Evolutionary conservation across 1,284 basidiomycete genomes (phyloP).

Genomic region (Cryptococcus deneoformans): DNA sequence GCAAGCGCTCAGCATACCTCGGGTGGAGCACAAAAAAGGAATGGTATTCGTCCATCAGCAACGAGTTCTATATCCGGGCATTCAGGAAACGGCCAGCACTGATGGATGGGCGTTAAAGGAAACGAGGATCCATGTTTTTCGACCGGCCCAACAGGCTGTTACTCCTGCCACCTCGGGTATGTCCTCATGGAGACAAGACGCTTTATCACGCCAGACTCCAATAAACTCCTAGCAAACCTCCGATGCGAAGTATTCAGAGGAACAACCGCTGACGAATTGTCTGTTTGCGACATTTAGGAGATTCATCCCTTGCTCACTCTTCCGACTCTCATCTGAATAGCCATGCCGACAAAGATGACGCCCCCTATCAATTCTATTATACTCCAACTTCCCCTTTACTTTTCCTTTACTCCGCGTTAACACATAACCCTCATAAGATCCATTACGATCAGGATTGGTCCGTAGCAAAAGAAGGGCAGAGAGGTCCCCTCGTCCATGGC

Average conservation of each 20-base stretch:
- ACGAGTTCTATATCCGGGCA: slow-evolving; percentile 36
- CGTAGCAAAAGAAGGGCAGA: slow-evolving; percentile 64
- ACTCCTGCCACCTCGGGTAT: slow-evolving; percentile 36
- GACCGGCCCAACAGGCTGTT: slow-evolving; percentile 44
- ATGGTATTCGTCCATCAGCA: slow-evolving; percentile 76
- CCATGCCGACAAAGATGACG: background rate
- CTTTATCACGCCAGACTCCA: background rate
- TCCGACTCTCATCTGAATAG: background rate
- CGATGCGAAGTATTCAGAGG: no score
- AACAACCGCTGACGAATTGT: no score
- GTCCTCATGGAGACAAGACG: slow-evolving; percentile 45
- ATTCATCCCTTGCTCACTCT: no score
- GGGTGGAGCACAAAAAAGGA: slow-evolving; percentile 64
- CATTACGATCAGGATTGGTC: slow-evolving; percentile 57
- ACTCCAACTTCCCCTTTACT: slow-evolving; percentile 53
- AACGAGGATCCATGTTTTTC: slow-evolving; percentile 71
- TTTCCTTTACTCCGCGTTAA: slow-evolving; percentile 80
- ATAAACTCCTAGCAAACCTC: no score
- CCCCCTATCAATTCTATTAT: background rate
- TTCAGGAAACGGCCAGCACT: slow-evolving; percentile 22
- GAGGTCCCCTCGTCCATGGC: slow-evolving; percentile 75
- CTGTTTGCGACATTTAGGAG: no score
- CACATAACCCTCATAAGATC: slow-evolving; percentile 52
- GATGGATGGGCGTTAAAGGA: slow-evolving; percentile 57
- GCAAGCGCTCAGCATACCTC: slow-evolving; percentile 56